Evolutionary conservation across 225 moss, liverwort and hornwort genomes (phyloP), one percentile per base, ranked within the genome.

Genomic region (Rhytidiadelphus loreus): DNA sequence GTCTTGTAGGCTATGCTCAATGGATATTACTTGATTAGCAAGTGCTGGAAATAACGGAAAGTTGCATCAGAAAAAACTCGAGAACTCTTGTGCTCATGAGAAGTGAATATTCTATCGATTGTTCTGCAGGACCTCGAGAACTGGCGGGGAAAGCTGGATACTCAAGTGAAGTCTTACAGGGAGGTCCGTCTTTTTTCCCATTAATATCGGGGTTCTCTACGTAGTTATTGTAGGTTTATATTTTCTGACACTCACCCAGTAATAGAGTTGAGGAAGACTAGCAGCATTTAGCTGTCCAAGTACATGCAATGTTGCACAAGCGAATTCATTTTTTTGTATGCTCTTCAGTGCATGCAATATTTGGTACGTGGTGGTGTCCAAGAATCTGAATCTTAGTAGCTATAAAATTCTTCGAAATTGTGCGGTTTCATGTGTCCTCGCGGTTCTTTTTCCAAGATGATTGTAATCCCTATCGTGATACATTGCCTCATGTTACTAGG

Each of bases 71-170:
- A 50, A 78, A 52, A 50, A 25, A 60, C 22, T 33, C 25, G 53
- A 71, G 53, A 72, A 53, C 62, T 53, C 53, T 41, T 60, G 33
- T 70, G 48, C 68, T 58, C 28, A 53, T 62, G 66, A 52, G 66
- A 52, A 30, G 52, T 86, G 69, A 28, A 25, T 87, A 22, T 60
- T 60, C n/a, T 30, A 60, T n/a, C 29, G 21, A 80, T 61, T 85
- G 33, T 81, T 62, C 61, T 70, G 74, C 97, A 98, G 98, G 98
- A 97, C 80, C 90, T 99, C 7, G 97, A 97, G 86, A 96, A 93
- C 48, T 99, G 98, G 98, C 93, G 97, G 59, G 97, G 98, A 41
- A 99, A 93, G 85, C 92, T 97, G 59, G 98, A 99, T 88, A 91
- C 93, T 33, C 98, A 97, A 92, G 98, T 99, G 62, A 96, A 95